Evolutionary conservation across 257 asterid species (phyloP).

Genomic region (Fraxinus quadrangulata): DNA sequence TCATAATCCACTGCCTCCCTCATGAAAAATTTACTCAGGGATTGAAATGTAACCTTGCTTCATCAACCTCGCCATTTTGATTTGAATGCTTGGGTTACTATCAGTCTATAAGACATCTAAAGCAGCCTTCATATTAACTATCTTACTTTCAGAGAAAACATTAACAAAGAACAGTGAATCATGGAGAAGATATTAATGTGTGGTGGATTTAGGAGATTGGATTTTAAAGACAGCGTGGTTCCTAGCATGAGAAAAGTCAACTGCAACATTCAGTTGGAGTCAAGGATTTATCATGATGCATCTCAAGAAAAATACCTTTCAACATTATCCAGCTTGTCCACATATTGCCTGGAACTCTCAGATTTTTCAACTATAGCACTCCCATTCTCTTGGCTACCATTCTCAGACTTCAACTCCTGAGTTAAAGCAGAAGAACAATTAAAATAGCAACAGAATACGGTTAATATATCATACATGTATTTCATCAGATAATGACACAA

Average conservation of each 20-base stretch:
- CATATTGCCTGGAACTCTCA: slow-evolving; percentile 42
- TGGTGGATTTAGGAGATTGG: not conserved
- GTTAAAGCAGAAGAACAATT: slow-evolving; percentile 17
- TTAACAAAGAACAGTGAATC: slow-evolving; percentile 5
- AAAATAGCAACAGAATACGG: slow-evolving; percentile 2
- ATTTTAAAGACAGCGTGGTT: not conserved
- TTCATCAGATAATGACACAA: slow-evolving; percentile 10
- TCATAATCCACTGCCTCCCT: not conserved
- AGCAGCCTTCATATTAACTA: not conserved
- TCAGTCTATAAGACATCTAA: slow-evolving; percentile 3
- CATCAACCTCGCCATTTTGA: slow-evolving; percentile 16
- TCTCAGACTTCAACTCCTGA: slow-evolving; percentile 54
- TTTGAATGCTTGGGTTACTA: slow-evolving; percentile 13
- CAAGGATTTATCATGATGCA: not conserved
- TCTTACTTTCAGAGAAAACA: slow-evolving; percentile 24
- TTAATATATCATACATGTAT: not conserved
- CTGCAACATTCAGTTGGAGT: slow-evolving; percentile 2
- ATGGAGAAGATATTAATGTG: slow-evolving; percentile 13
- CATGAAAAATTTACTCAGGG: not conserved
- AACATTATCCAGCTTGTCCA: slow-evolving; percentile 41
- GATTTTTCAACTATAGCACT: slow-evolving; percentile 48
- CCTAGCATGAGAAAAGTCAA: not conserved
- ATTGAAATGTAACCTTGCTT: slow-evolving; percentile 12
- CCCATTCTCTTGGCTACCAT: slow-evolving; percentile 52
- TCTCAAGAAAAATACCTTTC: slow-evolving; percentile 54